Evolutionary conservation across 345 rosid genomes (phyloP).

Genomic region (Pugionium cornutum): DNA sequence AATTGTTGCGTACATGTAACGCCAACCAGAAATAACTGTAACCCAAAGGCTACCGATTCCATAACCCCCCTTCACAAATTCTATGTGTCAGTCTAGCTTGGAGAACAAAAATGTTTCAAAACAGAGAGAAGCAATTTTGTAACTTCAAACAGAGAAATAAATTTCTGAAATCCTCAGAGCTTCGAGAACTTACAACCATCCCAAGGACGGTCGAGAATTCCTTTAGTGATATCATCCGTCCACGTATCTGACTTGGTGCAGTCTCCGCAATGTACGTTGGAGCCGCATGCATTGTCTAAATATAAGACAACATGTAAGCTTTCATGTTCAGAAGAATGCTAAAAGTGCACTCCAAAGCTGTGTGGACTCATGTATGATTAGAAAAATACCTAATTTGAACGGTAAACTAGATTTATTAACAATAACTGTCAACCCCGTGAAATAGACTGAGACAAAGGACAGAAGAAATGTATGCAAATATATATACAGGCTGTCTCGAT

Average conservation of each 20-base stretch:
- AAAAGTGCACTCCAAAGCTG: not conserved
- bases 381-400: conserved; percentile 11
- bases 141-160: conserved; percentile 5
- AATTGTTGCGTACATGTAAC: conserved; percentile 90
- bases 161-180: conserved; percentile 6
- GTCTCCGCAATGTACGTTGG: conserved; percentile 99
- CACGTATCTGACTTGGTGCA: conserved; percentile 89
- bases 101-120: conserved; percentile 5
- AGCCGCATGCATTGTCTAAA: conserved; percentile 97
- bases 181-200: conserved; percentile 88
- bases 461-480: not conserved
- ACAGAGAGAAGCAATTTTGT: conserved; percentile 6
- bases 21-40: conserved; percentile 82
- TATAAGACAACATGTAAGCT: conserved; percentile 21
- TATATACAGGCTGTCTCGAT: not conserved
- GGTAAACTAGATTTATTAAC: not conserved
- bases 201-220: conserved; percentile 96
- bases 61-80: conserved; percentile 75
- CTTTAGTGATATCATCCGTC: conserved; percentile 86
- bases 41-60: conserved; percentile 90
- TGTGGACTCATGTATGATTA: not conserved
- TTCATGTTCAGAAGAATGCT: conserved; percentile 16
- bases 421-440: not conserved
- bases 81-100: conserved; percentile 14
- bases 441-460: not conserved